These are phyloP conservation scores for Suillus plorans DNA, from an alignment of 768 basidiomycete genomes.

Conservation along the genomic window DNA sequence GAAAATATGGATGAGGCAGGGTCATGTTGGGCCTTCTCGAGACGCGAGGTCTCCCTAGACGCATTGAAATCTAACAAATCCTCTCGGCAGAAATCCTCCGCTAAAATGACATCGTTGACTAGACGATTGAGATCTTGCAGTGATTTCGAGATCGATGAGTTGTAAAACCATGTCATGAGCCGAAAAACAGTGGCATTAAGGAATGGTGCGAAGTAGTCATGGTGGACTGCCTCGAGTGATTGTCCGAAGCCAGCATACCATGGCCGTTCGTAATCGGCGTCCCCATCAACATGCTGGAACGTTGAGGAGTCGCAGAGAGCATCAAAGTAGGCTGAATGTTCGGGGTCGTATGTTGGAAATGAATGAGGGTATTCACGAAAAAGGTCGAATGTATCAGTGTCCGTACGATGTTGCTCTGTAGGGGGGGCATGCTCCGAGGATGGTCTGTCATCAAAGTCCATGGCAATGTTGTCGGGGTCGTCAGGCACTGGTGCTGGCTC, in stretches of 20 bases:
- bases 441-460: too few species aligned
- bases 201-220: too few species aligned
- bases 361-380: background rate
- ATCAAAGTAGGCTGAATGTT: background rate
- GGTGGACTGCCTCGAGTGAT: too few species aligned
- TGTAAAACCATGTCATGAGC: conserved; percentile 8
- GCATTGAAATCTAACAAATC: conserved; percentile 9
- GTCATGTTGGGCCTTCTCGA: background rate
- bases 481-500: too few species aligned
- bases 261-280: too few species aligned
- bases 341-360: conserved; percentile 2
- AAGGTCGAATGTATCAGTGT: background rate
- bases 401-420: too few species aligned
- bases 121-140: conserved; percentile 2
- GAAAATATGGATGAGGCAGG: too few species aligned
- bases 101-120: conserved; percentile 1
- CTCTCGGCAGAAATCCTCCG: conserved; percentile 4
- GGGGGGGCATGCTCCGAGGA: too few species aligned
- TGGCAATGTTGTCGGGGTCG: too few species aligned
- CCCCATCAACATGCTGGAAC: background rate
- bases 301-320: background rate
- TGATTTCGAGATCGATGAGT: conserved; percentile 2
- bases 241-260: too few species aligned
- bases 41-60: background rate
- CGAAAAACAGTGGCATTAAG: too few species aligned